Evolutionary conservation across 495 filamentous ascomycete genomes (phyloP).

Genomic region (Collariella sp.): DNA sequence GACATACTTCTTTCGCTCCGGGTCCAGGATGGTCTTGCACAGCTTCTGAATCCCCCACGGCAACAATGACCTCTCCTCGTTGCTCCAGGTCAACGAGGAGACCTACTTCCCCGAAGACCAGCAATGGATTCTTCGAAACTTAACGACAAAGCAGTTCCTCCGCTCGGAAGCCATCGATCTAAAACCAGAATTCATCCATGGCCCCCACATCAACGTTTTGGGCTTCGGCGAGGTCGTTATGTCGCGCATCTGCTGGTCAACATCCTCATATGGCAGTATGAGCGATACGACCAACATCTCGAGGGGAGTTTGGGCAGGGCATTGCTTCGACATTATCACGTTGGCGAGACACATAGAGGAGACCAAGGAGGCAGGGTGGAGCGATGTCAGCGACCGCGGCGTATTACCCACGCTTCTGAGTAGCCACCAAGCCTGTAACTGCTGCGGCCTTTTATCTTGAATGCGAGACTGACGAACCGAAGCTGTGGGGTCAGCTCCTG

Average conservation of each 20-base stretch:
- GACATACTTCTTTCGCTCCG: constrained; percentile 54
- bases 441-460: not conserved
- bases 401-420: constrained; percentile 4
- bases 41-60: constrained; percentile 64
- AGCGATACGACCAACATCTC: not conserved
- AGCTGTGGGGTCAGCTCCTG: not conserved
- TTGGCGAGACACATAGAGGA: too few relatives aligned
- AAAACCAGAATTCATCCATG: constrained; percentile 13
- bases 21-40: constrained; percentile 54
- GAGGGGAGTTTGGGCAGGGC: constrained; percentile 22
- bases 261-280: not conserved
- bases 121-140: constrained; percentile 27
- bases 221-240: constrained; percentile 18
- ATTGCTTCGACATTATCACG: too few relatives aligned
- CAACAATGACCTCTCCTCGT: constrained; percentile 59
- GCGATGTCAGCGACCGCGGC: too few relatives aligned
- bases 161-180: constrained; percentile 20
- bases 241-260: constrained; percentile 17
- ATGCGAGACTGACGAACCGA: not conserved
- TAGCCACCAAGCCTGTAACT: constrained; percentile 1
- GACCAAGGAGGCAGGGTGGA: too few relatives aligned
- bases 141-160: constrained; percentile 26
- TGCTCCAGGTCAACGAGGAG: constrained; percentile 53
- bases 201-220: constrained; percentile 7
- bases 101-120: constrained; percentile 19